Evolutionary conservation across 495 filamentous ascomycete genomes (phyloP).

Genomic region (Neurospora sp.): DNA sequence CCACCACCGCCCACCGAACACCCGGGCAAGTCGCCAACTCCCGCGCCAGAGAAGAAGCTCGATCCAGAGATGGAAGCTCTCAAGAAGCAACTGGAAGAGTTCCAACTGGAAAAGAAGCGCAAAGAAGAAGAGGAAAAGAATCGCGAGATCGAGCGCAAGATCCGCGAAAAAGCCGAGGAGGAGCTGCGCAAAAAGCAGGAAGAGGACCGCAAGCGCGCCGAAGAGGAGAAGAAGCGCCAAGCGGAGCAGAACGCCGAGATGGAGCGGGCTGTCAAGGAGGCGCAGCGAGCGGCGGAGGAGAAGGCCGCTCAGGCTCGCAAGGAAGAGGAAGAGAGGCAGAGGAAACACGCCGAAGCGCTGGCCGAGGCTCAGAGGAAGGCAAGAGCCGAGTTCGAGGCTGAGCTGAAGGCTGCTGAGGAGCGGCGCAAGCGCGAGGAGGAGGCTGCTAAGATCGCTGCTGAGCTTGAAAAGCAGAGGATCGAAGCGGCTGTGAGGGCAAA

Average conservation of each 20-base stretch:
- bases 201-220: conserved; percentile 27
- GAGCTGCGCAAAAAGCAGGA: conserved; percentile 27
- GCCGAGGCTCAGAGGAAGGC: conserved; percentile 12
- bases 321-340: conserved; percentile 25
- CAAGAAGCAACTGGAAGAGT: conserved; percentile 29
- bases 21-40: conserved; percentile 22
- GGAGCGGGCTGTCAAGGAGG: conserved; percentile 25
- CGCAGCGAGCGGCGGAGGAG: conserved; percentile 36
- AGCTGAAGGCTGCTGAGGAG: conserved; percentile 41
- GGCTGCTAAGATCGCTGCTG: conserved; percentile 10
- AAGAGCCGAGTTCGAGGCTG: conserved; percentile 25
- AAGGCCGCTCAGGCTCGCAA: conserved; percentile 26
- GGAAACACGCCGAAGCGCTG: conserved; percentile 21
- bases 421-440: not conserved
- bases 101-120: conserved; percentile 22
- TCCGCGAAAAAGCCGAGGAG: conserved; percentile 33
- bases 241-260: conserved; percentile 24
- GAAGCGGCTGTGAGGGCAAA: conserved; percentile 23
- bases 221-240: conserved; percentile 22
- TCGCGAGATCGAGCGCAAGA: conserved; percentile 33
- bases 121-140: conserved; percentile 30
- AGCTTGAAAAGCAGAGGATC: conserved; percentile 19
- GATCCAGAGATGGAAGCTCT: conserved; percentile 37
- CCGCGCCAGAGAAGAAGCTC: conserved; percentile 27
- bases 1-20: conserved; percentile 38